phyloP scores from a whole-genome alignment of 176 grass and related monocot species.

The Oryza coarctata region DNA sequence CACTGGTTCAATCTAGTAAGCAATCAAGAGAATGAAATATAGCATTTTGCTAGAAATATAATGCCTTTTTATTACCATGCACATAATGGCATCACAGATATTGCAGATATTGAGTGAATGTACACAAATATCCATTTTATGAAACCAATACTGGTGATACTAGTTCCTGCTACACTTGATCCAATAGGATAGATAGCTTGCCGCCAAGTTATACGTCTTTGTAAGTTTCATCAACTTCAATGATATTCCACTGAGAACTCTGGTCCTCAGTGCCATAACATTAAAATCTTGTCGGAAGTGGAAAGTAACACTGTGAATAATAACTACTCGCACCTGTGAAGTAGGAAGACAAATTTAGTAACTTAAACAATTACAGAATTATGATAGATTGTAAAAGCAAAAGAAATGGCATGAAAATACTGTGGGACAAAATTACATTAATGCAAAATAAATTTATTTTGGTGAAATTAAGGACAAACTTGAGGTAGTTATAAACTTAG shows the following conservation, averaged over 20 bases:
- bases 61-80: not conserved
- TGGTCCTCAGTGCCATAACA: conserved; percentile 80
- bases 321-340: conserved; percentile 70
- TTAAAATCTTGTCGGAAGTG: conserved; percentile 98
- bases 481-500: conserved; percentile 14
- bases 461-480: not conserved
- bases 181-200: conserved; percentile 33
- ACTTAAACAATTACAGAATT: not conserved
- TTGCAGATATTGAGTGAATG: not conserved
- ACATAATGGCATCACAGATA: not conserved
- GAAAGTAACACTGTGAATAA: conserved; percentile 95
- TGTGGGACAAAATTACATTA: not conserved
- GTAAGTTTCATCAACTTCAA: conserved; percentile 86
- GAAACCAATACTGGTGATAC: not conserved
- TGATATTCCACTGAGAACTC: conserved; percentile 80
- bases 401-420: not conserved
- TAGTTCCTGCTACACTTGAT: not conserved
- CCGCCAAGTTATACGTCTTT: conserved; percentile 65
- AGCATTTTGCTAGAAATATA: not conserved
- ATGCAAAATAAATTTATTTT: conserved; percentile 1
- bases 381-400: not conserved
- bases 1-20: not conserved
- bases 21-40: conserved; percentile 6
- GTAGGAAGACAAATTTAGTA: conserved; percentile 16
- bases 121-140: not conserved